phyloP scores from a whole-genome alignment of 2,329 filamentous ascomycete genomes.

The Teratosphaeriaceae sp. region DNA sequence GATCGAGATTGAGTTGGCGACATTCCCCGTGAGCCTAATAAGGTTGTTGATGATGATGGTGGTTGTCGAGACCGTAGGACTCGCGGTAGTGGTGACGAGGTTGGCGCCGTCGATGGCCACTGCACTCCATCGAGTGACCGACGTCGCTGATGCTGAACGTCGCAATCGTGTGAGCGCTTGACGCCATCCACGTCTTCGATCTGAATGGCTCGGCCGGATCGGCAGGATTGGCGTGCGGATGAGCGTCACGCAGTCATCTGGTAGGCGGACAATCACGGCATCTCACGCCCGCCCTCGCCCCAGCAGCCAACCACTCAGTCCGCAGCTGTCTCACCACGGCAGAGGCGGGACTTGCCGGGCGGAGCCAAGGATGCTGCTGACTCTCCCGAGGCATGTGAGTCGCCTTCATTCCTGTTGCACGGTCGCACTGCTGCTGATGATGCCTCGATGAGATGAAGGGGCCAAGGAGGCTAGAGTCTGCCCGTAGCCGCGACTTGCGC shows the following conservation, averaged over 20 bases:
- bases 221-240: not conserved
- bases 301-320: no score
- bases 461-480: no score
- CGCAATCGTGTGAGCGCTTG: not conserved
- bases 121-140: no score
- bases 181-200: not conserved
- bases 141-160: not conserved
- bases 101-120: no score
- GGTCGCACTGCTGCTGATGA: not conserved
- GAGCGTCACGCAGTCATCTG: not conserved
- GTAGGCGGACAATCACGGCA: no score
- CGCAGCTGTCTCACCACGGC: no score
- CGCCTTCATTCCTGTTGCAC: constrained; percentile 6
- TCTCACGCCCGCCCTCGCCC: not conserved
- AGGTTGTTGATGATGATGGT: no score
- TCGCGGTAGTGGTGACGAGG: no score
- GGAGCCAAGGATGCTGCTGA: not conserved
- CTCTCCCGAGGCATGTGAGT: not conserved
- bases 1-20: no score
- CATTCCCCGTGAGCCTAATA: no score
- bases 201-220: not conserved
- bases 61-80: no score
- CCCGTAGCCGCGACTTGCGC: not conserved
- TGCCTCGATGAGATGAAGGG: no score
- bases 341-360: not conserved